Percentiles rank a stretch among this genome's conserved stretches.
Evolutionary conservation across 1,139 yeast species (phyloP).

Genomic region (Zygoascus sp.): DNA sequence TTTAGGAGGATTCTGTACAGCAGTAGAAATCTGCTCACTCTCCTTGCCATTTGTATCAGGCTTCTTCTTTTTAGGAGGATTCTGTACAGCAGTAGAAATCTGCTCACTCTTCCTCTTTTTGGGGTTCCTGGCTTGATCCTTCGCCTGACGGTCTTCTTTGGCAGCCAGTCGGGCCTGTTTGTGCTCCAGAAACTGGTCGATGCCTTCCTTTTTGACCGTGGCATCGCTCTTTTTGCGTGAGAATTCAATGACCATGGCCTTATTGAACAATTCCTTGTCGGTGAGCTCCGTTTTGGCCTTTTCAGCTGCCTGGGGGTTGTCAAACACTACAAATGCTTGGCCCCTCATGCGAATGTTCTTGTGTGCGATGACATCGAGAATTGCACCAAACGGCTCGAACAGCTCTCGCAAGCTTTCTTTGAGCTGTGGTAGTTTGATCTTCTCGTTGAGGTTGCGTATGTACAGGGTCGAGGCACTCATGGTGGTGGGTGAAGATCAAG

Average conservation of each 20-base stretch:
- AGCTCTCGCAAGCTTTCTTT: constrained; percentile 41
- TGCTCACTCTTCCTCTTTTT: constrained; percentile 10
- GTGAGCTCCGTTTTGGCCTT: constrained; percentile 39
- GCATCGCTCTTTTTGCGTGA: constrained; percentile 50
- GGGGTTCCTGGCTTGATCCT: constrained; percentile 16
- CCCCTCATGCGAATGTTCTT: constrained; percentile 65
- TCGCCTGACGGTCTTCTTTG: constrained; percentile 28
- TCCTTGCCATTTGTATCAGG: constrained; percentile 14
- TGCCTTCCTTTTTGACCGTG: constrained; percentile 29
- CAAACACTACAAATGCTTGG: constrained; percentile 79
- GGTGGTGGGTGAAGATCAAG: neutral
- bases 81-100: constrained; percentile 9
- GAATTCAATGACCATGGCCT: constrained; percentile 45
- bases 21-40: neutral
- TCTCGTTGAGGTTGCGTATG: constrained; percentile 68
- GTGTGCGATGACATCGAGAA: constrained; percentile 55
- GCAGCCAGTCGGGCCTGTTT: constrained; percentile 31
- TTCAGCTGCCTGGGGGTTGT: constrained; percentile 41
- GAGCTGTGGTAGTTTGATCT: constrained; percentile 51
- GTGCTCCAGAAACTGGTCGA: constrained; percentile 31
- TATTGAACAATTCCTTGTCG: constrained; percentile 44
- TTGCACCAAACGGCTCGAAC: constrained; percentile 47
- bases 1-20: constrained; percentile 17
- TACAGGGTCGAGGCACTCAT: constrained; percentile 38
- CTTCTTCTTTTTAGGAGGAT: constrained; percentile 23